phyloP scores from a whole-genome alignment of 225 moss, liverwort and hornwort genomes.

The Physcomitrellopsis africana region DNA sequence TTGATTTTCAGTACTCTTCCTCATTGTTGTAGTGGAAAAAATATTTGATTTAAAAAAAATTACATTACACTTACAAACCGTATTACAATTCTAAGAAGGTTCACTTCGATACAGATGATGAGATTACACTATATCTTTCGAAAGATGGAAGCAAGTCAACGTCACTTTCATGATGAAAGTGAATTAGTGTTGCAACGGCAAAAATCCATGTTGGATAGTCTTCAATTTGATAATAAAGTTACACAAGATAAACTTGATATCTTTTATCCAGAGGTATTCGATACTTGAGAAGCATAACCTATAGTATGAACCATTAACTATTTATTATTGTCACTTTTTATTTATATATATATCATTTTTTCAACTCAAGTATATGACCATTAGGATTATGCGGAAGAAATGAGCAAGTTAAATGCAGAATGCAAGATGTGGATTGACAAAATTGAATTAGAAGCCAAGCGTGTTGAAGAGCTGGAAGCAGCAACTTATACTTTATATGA shows the following conservation, averaged over 20 bases:
- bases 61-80: not conserved
- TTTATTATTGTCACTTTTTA: too few relatives aligned
- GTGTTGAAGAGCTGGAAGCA: constrained; percentile 69
- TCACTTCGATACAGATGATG: constrained; percentile 60
- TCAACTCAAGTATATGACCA: not conserved
- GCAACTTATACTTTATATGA: constrained; percentile 64
- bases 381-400: constrained; percentile 55
- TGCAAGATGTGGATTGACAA: constrained; percentile 64
- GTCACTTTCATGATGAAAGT: constrained; percentile 90
- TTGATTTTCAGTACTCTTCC: too few relatives aligned
- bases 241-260: constrained; percentile 88
- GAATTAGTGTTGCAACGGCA: constrained; percentile 78
- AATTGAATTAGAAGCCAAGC: constrained; percentile 69
- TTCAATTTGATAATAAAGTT: constrained; percentile 74
- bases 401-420: constrained; percentile 50
- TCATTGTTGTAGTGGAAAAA: too few relatives aligned
- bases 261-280: constrained; percentile 65
- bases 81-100: fast-evolving
- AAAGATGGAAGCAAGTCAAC: constrained; percentile 88
- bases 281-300: too few relatives aligned
- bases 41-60: too few relatives aligned
- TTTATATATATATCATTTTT: not conserved
- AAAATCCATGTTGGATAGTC: constrained; percentile 71
- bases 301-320: too few relatives aligned
- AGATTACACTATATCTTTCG: constrained; percentile 80